Evolutionary conservation across 2,329 filamentous ascomycete genomes (phyloP), one percentile per base, ranked within the genome.

Genomic region (Sarocladium strictum): DNA sequence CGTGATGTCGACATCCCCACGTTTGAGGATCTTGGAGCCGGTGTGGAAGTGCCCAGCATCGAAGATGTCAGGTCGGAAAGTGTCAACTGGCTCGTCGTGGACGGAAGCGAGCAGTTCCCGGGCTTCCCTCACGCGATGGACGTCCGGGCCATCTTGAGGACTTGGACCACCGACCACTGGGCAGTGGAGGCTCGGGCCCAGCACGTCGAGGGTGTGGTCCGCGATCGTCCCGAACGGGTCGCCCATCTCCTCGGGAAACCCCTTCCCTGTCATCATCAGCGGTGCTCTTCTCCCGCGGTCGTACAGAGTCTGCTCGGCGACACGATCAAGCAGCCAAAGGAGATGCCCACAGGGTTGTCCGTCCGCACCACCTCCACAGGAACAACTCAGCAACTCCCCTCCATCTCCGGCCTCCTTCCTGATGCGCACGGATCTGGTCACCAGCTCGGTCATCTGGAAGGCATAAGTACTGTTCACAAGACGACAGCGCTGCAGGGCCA

Each of bases 361-460:
- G n/a, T 60, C 60, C 57, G 55, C 56, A 41, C 60, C 63, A 3
- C 37, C 26, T 19, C 40, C 62, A 57, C 79, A 81, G 26, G 74
- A 76, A 65, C 79, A 83, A 17, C 64, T 70, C 3, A 79, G 71
- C 11, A 14, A 3, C 24, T 7, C 11, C 1, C 61, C 62, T 2
- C 74, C 66, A 32, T 38, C n/a, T 17, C n/a, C 40, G 3, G 10
- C n/a, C 15, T 49, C 38, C 0, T 69, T 62, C 2, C 75, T 74
- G 27, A 80, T 77, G 38, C 78, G 73, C 40, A 83, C 70, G 17
- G 76, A 77, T 11, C 76, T 74, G 14, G 77, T 77, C 24, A 78
- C 76, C 2, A 76, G 66, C 62, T 83, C 80, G 3, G 76, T 77
- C 68, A 83, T 73, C 60, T 81, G 73, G 56, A 83, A 83, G 49